These are phyloP conservation scores for Nymphaea thermarum DNA, from an alignment of 164 flowering plant species.

Conservation along the genomic window DNA sequence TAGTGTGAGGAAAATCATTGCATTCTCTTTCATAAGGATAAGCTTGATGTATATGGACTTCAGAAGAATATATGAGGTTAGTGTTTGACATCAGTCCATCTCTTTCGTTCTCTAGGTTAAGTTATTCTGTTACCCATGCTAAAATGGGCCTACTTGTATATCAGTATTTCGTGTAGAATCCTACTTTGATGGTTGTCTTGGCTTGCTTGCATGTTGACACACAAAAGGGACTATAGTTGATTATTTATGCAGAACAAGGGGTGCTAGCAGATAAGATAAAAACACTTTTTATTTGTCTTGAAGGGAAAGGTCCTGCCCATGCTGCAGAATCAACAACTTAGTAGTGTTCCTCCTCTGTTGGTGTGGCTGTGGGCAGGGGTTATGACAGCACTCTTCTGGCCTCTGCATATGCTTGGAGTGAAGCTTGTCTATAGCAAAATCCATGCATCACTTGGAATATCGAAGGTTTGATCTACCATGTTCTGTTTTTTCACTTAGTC, in stretches of 20 bases:
- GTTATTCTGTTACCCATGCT: neutral
- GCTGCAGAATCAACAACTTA: slow-evolving; percentile 24
- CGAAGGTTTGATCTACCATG: slow-evolving; percentile 40
- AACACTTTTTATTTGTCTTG: slow-evolving; percentile 7
- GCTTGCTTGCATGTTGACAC: too few relatives aligned
- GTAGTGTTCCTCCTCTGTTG: slow-evolving; percentile 23
- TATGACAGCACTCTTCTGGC: slow-evolving; percentile 47
- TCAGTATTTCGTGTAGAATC: too few relatives aligned
- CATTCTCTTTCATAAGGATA: slow-evolving; percentile 47
- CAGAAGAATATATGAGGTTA: slow-evolving; percentile 78
- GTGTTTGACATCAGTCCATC: neutral
- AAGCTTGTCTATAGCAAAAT: slow-evolving; percentile 73
- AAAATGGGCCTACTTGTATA: neutral
- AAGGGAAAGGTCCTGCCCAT: slow-evolving; percentile 68
- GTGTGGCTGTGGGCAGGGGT: slow-evolving; percentile 55
- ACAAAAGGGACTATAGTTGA: too few relatives aligned
- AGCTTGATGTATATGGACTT: slow-evolving; percentile 75
- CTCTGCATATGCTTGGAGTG: slow-evolving; percentile 65
- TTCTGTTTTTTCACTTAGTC: too few relatives aligned
- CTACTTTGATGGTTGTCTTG: too few relatives aligned
- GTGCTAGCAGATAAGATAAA: neutral
- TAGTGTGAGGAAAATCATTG: slow-evolving; percentile 41
- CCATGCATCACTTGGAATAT: slow-evolving; percentile 69
- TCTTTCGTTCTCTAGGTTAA: neutral
- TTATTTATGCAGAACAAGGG: neutral